Conservation (phyloP, 169 alveolate genomes). For the Pseudocohnilembus persalinus region DNA sequence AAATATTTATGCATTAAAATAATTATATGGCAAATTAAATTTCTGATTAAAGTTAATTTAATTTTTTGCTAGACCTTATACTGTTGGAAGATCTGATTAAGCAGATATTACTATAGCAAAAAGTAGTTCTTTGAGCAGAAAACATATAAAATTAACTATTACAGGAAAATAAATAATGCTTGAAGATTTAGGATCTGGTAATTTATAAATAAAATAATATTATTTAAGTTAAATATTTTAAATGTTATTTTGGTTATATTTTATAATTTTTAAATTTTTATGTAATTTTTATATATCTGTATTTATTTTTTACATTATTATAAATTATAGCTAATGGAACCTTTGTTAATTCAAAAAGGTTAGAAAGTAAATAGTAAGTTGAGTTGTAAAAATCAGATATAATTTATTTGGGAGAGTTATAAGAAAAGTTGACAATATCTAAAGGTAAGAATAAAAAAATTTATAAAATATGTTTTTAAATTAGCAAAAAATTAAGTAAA, state of each 20-base stretch:
- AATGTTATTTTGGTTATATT: no score
- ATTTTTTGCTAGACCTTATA: neutral
- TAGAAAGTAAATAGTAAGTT: neutral
- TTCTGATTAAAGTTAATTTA: neutral
- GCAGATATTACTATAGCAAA: neutral
- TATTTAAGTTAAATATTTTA: no score
- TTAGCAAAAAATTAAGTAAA: no score
- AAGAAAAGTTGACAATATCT: no score
- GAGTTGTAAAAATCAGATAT: no score
- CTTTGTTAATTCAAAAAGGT: neutral
- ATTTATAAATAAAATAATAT: no score
- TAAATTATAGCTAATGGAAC: neutral
- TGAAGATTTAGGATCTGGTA: neutral
- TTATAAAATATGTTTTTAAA: neutral
- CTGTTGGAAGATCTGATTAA: neutral
- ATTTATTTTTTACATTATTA: no score
- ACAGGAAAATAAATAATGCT: no score
- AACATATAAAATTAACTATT: neutral
- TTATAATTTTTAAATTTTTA: no score
- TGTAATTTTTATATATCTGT: no score
- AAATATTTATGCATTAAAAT: no score
- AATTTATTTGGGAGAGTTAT: neutral
- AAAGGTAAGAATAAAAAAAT: no score
- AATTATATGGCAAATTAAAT: neutral
- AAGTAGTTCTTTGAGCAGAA: neutral